Conservation (phyloP, 2,329 filamentous ascomycete species). For the Fusarium verrucosum region DNA sequence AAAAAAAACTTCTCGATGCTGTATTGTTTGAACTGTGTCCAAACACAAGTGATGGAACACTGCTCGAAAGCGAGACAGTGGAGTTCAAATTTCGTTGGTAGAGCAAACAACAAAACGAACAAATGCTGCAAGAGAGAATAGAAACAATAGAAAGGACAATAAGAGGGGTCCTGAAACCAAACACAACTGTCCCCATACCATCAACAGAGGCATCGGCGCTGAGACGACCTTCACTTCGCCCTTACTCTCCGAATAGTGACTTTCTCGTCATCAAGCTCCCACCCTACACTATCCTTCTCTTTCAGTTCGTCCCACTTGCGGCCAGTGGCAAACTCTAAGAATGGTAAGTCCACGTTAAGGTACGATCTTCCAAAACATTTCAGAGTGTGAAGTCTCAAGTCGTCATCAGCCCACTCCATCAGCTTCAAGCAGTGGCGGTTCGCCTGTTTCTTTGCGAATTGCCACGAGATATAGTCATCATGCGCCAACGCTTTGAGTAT, state of each 20-base stretch:
- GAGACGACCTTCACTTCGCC: conserved; percentile 46
- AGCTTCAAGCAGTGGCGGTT: conserved; percentile 83
- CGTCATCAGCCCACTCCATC: conserved; percentile 81
- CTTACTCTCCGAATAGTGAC: conserved; percentile 77
- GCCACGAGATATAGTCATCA: conserved; percentile 85
- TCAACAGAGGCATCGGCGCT: conserved; percentile 14
- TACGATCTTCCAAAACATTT: conserved; percentile 90
- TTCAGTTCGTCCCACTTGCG: conserved; percentile 77
- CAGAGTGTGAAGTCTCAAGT: conserved; percentile 78
- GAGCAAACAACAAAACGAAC: neutral
- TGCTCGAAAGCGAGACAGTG: neutral
- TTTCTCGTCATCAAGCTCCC: conserved; percentile 77
- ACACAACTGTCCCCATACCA: conserved; percentile 6
- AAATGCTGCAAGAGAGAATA: conserved; percentile 5
- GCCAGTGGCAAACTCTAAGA: conserved; percentile 74
- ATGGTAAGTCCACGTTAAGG: conserved; percentile 72
- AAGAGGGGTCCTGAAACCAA: neutral
- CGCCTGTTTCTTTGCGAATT: conserved; percentile 73
- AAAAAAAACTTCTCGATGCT: neutral
- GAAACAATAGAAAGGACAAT: neutral
- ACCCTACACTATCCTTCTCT: conserved; percentile 78
- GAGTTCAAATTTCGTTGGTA: neutral
- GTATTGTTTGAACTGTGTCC: neutral
- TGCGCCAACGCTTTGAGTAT: conserved; percentile 76
- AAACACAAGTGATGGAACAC: neutral